A percentile compares a stretch with the other conserved stretches of the same genome.
Evolutionary conservation across 1,284 basidiomycete genomes (phyloP).

Genomic region (Trichosporon inkin): DNA sequence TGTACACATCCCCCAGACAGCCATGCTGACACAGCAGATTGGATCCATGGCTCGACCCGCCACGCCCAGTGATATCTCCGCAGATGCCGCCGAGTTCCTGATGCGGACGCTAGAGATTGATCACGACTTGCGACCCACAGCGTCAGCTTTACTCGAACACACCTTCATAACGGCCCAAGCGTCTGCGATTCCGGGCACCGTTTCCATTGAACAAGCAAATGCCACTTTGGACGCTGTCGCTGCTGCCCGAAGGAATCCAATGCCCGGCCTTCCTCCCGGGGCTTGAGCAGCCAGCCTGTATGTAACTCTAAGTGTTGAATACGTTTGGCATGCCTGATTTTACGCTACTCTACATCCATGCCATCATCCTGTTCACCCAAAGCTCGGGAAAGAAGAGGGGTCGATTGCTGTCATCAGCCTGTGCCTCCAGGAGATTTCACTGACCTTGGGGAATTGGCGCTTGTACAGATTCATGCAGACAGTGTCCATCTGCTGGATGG

Average conservation of each 20-base stretch:
- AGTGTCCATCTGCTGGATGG: slow-evolving; percentile 93
- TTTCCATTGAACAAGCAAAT: slow-evolving; percentile 19
- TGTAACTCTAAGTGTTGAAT: neutral
- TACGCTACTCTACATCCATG: slow-evolving; percentile 33
- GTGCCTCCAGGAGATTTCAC: neutral
- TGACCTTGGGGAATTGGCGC: slow-evolving; percentile 70
- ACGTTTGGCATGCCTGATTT: neutral
- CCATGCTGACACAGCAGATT: slow-evolving; percentile 58
- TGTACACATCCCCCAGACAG: slow-evolving; percentile 16
- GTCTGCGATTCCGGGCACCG: slow-evolving; percentile 3
- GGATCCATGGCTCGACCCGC: slow-evolving; percentile 77
- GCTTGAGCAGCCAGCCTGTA: neutral
- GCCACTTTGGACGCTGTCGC: slow-evolving; percentile 19
- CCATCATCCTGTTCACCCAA: slow-evolving; percentile 14
- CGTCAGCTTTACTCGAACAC: slow-evolving; percentile 69
- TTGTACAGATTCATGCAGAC: slow-evolving; percentile 89
- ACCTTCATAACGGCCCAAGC: slow-evolving; percentile 58
- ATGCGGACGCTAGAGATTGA: slow-evolving; percentile 79
- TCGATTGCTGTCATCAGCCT: neutral
- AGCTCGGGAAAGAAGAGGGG: neutral
- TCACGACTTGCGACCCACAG: slow-evolving; percentile 74
- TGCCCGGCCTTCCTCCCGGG: slow-evolving; percentile 7
- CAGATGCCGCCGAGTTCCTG: slow-evolving; percentile 79
- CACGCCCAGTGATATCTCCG: slow-evolving; percentile 80
- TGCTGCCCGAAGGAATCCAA: slow-evolving; percentile 10